Base-by-base conservation (phyloP, 2,329 filamentous ascomycete species). In the Furcasterigmium sp. region DNA sequence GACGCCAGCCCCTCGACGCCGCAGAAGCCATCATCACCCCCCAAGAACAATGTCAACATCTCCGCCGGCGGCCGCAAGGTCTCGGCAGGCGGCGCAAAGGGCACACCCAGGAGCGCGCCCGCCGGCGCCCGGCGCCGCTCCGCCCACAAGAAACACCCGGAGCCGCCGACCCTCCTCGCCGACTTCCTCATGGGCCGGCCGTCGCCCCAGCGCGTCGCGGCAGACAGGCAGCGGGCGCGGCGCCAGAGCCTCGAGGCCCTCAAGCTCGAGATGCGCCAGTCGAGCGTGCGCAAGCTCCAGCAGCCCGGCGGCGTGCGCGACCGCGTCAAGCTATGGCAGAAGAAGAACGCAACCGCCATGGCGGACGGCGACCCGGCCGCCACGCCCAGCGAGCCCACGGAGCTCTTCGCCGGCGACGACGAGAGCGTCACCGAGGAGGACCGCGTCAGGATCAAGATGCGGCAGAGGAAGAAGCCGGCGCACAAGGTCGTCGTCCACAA, bases 321-420 rank as follows among this genome's bases (percentile, higher is more conserved):
- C 52, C 82, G 90, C 55, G 87, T 95, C 42, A 84, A 83, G 53
- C 78, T 84, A 63, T 95, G 90, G 90, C 89, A 95, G 63, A 84
- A 84, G 57, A 73, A 83, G 52, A 88, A 85, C 56, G 85, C 84
- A 26, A 76, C 77, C 6, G 84, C 82, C 20, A 76, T 84, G 63
- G 65, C 57, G 4, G 64, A 64, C 2, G 73, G 68, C 3, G 68
- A 75, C 43, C 73, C 74, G 2, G 67, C 77, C 25, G 72, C 73
- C 19, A 63, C 71, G 7, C 70, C 75, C 6, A 78, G 70, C 23
- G 78, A 80, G 51, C 76, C 82, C 3, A 77, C 78, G 23, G 80
- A 85, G 30, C 65, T 87, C 25, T 76, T 78, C 46, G 72, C 75
- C 11, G 70, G 74, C 13, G 80, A 85, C 13, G 76, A 79, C 5